Evolutionary conservation across 1,284 basidiomycete genomes (phyloP), one percentile per base, ranked within the genome.

Genomic region (Schizophyllum commune): DNA sequence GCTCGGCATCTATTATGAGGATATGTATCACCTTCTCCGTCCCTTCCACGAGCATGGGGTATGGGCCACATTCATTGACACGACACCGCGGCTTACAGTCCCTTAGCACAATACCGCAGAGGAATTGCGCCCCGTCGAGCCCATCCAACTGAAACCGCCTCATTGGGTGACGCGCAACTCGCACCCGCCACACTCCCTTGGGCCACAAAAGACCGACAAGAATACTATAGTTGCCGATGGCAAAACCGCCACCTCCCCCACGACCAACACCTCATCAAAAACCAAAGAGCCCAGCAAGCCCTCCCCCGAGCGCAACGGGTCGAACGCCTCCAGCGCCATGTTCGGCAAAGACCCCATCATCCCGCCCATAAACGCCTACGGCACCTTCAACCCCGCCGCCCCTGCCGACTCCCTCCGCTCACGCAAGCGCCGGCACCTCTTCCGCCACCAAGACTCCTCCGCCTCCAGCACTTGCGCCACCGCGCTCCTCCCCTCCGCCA

Each of bases 1-100:
- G 69, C 70, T 76, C 20, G 82, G 83, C 0, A 83, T 85, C 20
- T 83, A 83, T 62, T 84, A 83, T 62, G 79, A 84, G 62, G 84
- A 86, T 65, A 71, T 85, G 1, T 85, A 84, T 63, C 75, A 76
- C 55, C 71, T 83, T 2, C 66, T 78, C 52, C 68, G 72, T 17
- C 77, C 77, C 6, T 70, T 77, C 52, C 77, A 77, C 64, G 77
- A 75, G 19, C 75, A 77, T 62, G 62, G 71, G 66, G 13, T 39
- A 1, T 5, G 51, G 32, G 52, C 20, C 51, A 56, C 55, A 52
- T 52, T 58, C 27, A 5, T 8, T 56, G 17, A 11, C 39, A 2
- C 2, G 9, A 13, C 9, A 47, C 32, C 17, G 27, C 20, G 53
- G 19, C 56, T 47, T 22, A 52, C 22, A 6, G 32, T 33, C 56